Evolutionary conservation across 2,329 filamentous ascomycete species (phyloP).

Genomic region (Calonectria henricotiae): DNA sequence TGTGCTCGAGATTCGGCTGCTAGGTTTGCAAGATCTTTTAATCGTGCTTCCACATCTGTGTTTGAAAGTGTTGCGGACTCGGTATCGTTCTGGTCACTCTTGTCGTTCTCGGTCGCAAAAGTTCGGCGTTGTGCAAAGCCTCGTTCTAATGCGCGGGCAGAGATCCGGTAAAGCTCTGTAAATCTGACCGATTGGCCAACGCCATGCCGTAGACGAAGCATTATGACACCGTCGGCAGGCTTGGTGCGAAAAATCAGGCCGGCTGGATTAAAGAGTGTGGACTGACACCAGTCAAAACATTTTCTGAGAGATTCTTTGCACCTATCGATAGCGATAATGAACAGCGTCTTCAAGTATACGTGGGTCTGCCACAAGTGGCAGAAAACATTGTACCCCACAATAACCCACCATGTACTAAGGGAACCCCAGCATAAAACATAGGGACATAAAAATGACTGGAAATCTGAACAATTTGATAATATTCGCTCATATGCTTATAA

Average conservation of each 20-base stretch:
- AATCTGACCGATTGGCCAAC: conserved; percentile 42
- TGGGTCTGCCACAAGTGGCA: background rate
- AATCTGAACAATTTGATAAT: background rate
- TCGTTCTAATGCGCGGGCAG: conserved; percentile 15
- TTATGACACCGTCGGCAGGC: conserved; percentile 39
- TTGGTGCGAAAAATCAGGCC: conserved; percentile 20
- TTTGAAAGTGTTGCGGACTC: background rate
- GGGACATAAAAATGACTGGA: background rate
- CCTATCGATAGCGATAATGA: conserved; percentile 39
- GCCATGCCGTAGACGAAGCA: conserved; percentile 53
- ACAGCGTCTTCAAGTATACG: background rate
- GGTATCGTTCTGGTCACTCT: background rate
- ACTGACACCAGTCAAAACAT: conserved; percentile 43
- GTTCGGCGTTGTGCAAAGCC: conserved; percentile 5
- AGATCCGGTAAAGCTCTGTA: conserved; percentile 32
- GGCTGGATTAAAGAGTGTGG: conserved; percentile 29
- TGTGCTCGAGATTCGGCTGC: background rate
- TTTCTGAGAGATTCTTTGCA: conserved; percentile 35
- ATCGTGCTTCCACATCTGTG: conserved; percentile 9
- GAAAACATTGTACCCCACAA: background rate
- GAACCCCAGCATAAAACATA: background rate
- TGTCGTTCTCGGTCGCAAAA: conserved; percentile 21
- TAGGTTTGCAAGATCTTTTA: background rate
- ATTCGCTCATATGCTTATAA: background rate
- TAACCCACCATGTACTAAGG: background rate